Evolutionary conservation across 1,139 yeast species (phyloP), one percentile per base, ranked within the genome.

Genomic region (Lodderomyces jiufengensis): DNA sequence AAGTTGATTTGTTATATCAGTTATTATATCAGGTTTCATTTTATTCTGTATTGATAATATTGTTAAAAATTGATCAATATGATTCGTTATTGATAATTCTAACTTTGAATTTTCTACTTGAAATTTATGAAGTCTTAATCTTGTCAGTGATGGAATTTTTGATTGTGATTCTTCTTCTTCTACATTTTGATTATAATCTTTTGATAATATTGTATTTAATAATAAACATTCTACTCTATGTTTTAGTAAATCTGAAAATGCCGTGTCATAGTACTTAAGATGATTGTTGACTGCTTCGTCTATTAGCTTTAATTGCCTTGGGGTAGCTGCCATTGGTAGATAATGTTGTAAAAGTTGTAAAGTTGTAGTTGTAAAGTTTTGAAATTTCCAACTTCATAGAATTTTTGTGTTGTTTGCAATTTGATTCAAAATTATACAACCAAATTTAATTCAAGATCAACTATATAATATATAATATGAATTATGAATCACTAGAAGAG

Each of bases 251-350:
- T 59, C 64, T 6, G 48, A 34, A 3, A 66, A 52, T 9, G 53
- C 41, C 35, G 60, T 61, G 40, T 70, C 74, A 43, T 65, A 58
- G 33, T 55, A 61, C 35, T 53, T 52, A 32, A 69, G 55, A 43
- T 56, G 57, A 40, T 57, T 57, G 4, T 50, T 32, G 5, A 65
- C 55, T 3, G 67, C 49, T 29, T 55, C 60, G 25, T 65, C 69
- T 8, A 66, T 58, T 34, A 66, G 47, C 29, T 31, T 27, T 29
- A 36, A 44, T 18, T 44, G 48, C 27, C 38, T 43, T 5, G 30
- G 31, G 16, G 30, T 32, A 6, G 31, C 7, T 18, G 20, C 26
- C 35, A 32, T 32, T 21, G 12, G 7, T 18, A 18, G 20, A n/a
- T n/a, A n/a, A n/a, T n/a, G n/a, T n/a, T n/a, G 9, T 8, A 12